A percentile compares a stretch with the other conserved stretches of the same genome.
Evolutionary conservation across 2,329 filamentous ascomycete species (phyloP).

Genomic region (Diaporthe destruens): DNA sequence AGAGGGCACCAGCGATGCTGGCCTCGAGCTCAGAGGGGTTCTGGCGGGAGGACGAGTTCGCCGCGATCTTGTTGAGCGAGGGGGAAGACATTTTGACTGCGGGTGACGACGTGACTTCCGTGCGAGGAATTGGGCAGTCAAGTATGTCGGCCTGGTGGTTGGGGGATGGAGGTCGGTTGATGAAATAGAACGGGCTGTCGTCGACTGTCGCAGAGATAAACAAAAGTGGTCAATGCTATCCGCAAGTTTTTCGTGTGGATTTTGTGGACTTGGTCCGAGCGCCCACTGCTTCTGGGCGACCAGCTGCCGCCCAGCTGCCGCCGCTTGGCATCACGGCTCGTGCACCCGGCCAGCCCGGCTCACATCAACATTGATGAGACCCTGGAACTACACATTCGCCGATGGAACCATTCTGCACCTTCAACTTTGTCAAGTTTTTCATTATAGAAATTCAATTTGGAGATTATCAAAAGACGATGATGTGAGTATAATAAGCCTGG

Average conservation of each 20-base stretch:
- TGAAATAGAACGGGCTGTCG: conserved; percentile 7
- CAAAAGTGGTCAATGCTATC: conserved; percentile 4
- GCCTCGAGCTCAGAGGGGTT: conserved; percentile 98
- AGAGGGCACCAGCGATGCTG: conserved; percentile 96
- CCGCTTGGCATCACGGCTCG: neutral
- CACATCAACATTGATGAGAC: neutral
- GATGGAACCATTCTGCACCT: neutral
- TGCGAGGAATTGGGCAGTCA: conserved; percentile 42
- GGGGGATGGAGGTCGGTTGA: conserved; percentile 39
- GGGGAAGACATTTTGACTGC: conserved; percentile 72
- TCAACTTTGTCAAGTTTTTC: too few relatives aligned
- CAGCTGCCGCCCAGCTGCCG: conserved; percentile 29
- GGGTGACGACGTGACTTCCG: conserved; percentile 46
- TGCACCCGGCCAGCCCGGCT: neutral
- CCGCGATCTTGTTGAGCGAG: conserved; percentile 97
- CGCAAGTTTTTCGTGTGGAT: conserved; percentile 37
- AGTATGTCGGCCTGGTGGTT: conserved; percentile 39
- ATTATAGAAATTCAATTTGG: too few relatives aligned
- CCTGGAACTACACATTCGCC: neutral
- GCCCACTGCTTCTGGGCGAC: neutral
- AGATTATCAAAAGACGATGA: too few relatives aligned
- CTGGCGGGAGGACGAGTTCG: conserved; percentile 95
- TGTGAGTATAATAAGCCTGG: too few relatives aligned
- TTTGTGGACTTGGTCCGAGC: conserved; percentile 33
- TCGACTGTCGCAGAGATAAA: conserved; percentile 23